Evolutionary conservation across 2,329 filamentous ascomycete genomes (phyloP).

Genomic region (Exophiala sp.): DNA sequence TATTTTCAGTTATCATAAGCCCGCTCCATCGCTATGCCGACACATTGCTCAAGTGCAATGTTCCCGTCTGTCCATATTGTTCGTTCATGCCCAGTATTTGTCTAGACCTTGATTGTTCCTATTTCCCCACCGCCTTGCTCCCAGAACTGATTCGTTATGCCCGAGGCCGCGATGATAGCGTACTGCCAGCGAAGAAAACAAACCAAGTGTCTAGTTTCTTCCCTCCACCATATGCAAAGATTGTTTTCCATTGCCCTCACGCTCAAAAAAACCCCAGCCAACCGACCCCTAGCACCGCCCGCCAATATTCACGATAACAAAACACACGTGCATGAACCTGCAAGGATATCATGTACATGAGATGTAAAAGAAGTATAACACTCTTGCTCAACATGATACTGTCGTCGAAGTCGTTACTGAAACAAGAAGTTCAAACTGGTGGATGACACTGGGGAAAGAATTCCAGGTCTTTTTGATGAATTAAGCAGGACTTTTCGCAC

Average conservation of each 20-base stretch:
- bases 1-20: background rate
- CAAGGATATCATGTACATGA: slow-evolving; percentile 20
- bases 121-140: slow-evolving; percentile 5
- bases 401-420: slow-evolving; percentile 25
- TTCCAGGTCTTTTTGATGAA: background rate
- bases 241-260: slow-evolving; percentile 16
- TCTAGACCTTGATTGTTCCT: slow-evolving; percentile 24
- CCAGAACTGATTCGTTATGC: background rate
- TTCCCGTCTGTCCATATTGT: slow-evolving; percentile 5
- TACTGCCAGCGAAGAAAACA: slow-evolving; percentile 12
- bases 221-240: slow-evolving; percentile 27
- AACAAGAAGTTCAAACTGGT: slow-evolving; percentile 14
- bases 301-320: slow-evolving; percentile 26
- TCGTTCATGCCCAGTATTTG: slow-evolving; percentile 18
- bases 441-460: slow-evolving; percentile 1
- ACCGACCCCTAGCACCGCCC: slow-evolving; percentile 25
- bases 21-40: slow-evolving; percentile 23
- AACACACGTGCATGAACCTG: slow-evolving; percentile 26
- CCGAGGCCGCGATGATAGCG: background rate
- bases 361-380: slow-evolving; percentile 20
- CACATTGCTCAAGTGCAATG: slow-evolving; percentile 18
- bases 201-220: slow-evolving; percentile 22
- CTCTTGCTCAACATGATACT: slow-evolving; percentile 25
- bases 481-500: slow-evolving; percentile 41
- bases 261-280: slow-evolving; percentile 15